Percentiles rank a stretch among this genome's conserved stretches.
These are phyloP conservation scores for Phlegmacium glaucopus DNA, from an alignment of 768 basidiomycete genomes.

Conservation along the genomic window DNA sequence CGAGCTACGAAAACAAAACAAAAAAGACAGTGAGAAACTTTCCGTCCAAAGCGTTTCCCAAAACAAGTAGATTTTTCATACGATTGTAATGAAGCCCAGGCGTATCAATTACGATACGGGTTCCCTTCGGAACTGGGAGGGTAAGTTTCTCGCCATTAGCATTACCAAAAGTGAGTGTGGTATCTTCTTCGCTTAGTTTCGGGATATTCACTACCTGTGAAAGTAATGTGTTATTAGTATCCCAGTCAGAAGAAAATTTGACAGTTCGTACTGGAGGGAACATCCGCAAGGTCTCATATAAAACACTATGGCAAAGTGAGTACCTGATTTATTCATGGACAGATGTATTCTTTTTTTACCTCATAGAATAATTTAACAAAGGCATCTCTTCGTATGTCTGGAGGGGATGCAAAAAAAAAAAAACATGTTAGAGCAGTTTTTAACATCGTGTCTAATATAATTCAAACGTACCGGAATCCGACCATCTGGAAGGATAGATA, in stretches of 20 bases:
- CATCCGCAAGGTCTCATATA: constrained; percentile 40
- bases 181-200: constrained; percentile 41
- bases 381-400: constrained; percentile 16
- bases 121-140: constrained; percentile 38
- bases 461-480: constrained; percentile 11
- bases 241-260: background rate
- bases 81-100: constrained; percentile 48
- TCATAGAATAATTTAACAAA: constrained; percentile 5
- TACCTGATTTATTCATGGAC: too few relatives aligned
- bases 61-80: constrained; percentile 26
- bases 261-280: constrained; percentile 22
- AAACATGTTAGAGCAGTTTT: too few relatives aligned
- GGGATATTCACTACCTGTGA: constrained; percentile 34
- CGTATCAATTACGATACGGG: constrained; percentile 28
- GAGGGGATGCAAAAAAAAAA: too few relatives aligned
- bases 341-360: constrained; percentile 12
- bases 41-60: background rate
- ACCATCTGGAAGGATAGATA: constrained; percentile 21
- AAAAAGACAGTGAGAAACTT: background rate
- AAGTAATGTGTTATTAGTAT: too few relatives aligned
- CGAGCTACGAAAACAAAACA: background rate
- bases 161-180: constrained; percentile 28
- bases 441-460: background rate
- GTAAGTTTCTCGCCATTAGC: constrained; percentile 30
- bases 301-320: constrained; percentile 22